Conservation (phyloP, 2,329 filamentous ascomycete genomes). For the Coniochaeta hoffmannii region DNA sequence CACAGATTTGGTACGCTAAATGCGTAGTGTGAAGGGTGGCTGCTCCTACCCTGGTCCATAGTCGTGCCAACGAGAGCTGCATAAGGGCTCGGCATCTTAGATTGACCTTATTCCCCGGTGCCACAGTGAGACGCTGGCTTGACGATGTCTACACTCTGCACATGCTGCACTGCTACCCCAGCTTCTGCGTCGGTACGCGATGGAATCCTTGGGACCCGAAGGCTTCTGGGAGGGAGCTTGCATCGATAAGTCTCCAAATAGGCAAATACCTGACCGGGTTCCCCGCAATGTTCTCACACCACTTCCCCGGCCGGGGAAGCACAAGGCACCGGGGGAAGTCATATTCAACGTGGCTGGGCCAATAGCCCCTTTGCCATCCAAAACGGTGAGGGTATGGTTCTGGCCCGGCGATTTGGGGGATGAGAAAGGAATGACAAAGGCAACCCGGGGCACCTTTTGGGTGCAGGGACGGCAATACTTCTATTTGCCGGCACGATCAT, state of each 20-base stretch:
- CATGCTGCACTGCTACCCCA: background rate
- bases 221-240: background rate
- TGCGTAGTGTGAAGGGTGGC: background rate
- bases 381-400: background rate
- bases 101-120: background rate
- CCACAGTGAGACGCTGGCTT: background rate
- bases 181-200: no score
- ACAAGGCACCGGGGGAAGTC: background rate
- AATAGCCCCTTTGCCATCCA: background rate
- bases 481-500: background rate
- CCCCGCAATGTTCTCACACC: background rate
- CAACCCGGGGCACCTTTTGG: background rate
- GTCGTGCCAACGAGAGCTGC: background rate
- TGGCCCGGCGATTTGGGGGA: background rate
- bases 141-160: background rate
- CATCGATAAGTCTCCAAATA: background rate
- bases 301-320: background rate
- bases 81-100: background rate
- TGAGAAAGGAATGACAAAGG: conserved; percentile 2
- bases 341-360: background rate
- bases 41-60: background rate
- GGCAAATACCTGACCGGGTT: background rate
- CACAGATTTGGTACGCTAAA: background rate
- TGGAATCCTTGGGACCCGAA: background rate
- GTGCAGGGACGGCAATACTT: background rate